These are phyloP conservation scores for Escovopsis sp. DNA, from an alignment of 2,329 filamentous ascomycete genomes.

Conservation along the genomic window DNA sequence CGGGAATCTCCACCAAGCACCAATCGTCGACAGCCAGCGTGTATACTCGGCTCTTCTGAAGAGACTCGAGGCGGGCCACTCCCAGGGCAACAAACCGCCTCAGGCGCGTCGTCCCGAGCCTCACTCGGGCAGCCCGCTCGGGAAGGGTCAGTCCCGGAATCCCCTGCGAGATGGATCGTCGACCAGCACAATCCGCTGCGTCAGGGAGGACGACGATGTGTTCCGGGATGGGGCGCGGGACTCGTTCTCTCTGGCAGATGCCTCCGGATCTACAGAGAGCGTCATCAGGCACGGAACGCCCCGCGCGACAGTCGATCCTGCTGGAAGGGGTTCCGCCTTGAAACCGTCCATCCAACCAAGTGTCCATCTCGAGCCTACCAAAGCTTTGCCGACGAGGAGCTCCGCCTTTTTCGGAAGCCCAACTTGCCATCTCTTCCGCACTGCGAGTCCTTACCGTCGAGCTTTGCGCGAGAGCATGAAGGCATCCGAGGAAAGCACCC, in stretches of 20 bases:
- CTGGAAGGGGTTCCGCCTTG: too few relatives aligned
- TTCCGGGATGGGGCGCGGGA: conserved; percentile 11
- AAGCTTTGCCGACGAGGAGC: conserved; percentile 24
- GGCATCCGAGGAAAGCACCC: conserved; percentile 15
- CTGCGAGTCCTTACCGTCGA: conserved; percentile 40
- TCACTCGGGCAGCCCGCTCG: not conserved
- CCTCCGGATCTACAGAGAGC: not conserved
- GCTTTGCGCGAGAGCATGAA: conserved; percentile 33
- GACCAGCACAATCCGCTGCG: conserved; percentile 18
- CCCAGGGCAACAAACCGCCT: conserved; percentile 3
- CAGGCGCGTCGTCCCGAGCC: not conserved
- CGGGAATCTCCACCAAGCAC: conserved; percentile 7
- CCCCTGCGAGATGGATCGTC: conserved; percentile 3
- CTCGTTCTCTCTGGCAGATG: not conserved
- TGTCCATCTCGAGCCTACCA: conserved; percentile 10
- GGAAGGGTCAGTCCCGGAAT: not conserved
- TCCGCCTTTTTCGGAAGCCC: conserved; percentile 39
- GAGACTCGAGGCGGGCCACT: conserved; percentile 28
- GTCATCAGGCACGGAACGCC: not conserved
- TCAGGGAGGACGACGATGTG: conserved; percentile 19
- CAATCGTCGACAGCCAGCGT: conserved; percentile 37
- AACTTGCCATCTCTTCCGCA: conserved; percentile 35
- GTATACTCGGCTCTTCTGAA: conserved; percentile 53
- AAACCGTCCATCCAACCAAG: not conserved
- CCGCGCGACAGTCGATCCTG: too few relatives aligned